Evolutionary conservation across 768 basidiomycete genomes (phyloP).

Genomic region (Lactarius psammicola): DNA sequence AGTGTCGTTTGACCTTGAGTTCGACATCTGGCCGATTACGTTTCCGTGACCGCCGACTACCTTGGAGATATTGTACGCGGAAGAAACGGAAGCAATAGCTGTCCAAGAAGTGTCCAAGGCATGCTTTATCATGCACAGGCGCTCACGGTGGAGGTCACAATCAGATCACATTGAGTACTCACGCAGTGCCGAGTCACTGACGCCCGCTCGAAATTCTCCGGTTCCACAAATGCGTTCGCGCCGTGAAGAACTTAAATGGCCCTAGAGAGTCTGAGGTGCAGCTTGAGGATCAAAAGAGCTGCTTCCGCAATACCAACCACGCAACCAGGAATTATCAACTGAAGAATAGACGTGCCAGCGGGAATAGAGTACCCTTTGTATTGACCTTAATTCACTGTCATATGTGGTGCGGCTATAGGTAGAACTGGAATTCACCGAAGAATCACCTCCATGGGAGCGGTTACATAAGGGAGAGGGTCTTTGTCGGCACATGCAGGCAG

Average conservation of each 20-base stretch:
- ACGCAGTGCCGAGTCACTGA: conserved; percentile 11
- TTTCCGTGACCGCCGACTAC: conserved; percentile 16
- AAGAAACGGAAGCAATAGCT: conserved; percentile 24
- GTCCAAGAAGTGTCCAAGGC: conserved; percentile 28
- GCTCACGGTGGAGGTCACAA: conserved; percentile 3
- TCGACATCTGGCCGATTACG: too few species aligned
- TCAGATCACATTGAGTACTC: not conserved
- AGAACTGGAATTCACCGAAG: conserved; percentile 30
- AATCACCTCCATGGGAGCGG: conserved; percentile 29
- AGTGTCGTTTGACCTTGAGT: conserved; percentile 19
- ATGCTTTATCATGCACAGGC: conserved; percentile 23
- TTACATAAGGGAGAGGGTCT: conserved; percentile 27
- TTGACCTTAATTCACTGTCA: conserved; percentile 26
- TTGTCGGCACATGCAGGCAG: conserved; percentile 30
- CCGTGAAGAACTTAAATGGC: conserved; percentile 28
- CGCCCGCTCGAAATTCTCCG: conserved; percentile 25
- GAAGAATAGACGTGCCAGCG: conserved; percentile 30
- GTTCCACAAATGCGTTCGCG: conserved; percentile 25
- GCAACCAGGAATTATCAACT: conserved; percentile 27
- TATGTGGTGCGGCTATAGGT: conserved; percentile 30
- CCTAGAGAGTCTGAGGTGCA: conserved; percentile 21
- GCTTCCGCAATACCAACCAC: not conserved
- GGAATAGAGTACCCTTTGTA: conserved; percentile 35
- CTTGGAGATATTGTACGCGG: conserved; percentile 23
- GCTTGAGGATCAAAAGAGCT: not conserved